Percentiles rank a stretch among this genome's conserved stretches.
Conservation (phyloP, 768 basidiomycete species). For the Scleroderma bovista region DNA sequence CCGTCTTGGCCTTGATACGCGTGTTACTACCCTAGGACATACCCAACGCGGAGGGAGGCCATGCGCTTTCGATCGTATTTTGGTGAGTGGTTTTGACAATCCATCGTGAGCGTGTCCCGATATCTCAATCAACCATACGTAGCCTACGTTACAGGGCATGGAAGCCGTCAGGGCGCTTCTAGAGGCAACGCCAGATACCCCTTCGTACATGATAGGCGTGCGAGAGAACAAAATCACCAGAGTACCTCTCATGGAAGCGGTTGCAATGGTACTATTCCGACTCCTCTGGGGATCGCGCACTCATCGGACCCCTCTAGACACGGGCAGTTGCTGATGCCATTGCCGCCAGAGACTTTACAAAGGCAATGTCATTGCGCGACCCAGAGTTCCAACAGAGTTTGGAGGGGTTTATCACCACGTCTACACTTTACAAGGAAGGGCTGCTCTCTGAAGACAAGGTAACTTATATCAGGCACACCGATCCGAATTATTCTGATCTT, state of each 20-base stretch:
- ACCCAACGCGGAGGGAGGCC: conserved; percentile 94
- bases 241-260: conserved; percentile 89
- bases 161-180: conserved; percentile 89
- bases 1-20: conserved; percentile 85
- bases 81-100: conserved; percentile 47
- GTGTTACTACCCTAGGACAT: conserved; percentile 96
- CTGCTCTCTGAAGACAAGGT: conserved; percentile 50
- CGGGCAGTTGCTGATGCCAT: conserved; percentile 82
- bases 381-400: conserved; percentile 87
- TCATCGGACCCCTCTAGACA: conserved; percentile 47
- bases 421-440: conserved; percentile 50
- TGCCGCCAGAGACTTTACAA: conserved; percentile 73
- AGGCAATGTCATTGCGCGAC: conserved; percentile 84
- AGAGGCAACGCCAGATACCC: conserved; percentile 79
- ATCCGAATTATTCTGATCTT: conserved; percentile 6
- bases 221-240: conserved; percentile 93
- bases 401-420: conserved; percentile 77
- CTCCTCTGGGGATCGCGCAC: not conserved
- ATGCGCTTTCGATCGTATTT: conserved; percentile 86
- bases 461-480: not conserved
- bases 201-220: conserved; percentile 96
- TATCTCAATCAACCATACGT: conserved; percentile 1
- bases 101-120: not conserved
- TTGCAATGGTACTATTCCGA: conserved; percentile 57
- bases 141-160: conserved; percentile 96